Percentiles rank a stretch among this genome's conserved stretches.
phyloP scores from a whole-genome alignment of 345 rosid species.

The Cochlearia excelsa region DNA sequence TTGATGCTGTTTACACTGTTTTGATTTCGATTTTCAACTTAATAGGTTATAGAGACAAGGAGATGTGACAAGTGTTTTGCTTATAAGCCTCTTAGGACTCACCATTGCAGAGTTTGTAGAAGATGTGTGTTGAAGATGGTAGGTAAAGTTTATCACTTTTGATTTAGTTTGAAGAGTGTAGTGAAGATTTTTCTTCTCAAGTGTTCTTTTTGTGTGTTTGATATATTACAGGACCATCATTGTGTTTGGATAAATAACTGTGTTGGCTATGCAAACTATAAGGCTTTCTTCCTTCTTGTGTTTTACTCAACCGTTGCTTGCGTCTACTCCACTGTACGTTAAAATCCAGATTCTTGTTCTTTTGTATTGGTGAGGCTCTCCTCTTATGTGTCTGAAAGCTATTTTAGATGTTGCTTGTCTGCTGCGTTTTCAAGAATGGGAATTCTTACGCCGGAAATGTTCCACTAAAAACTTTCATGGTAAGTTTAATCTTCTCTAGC shows the following conservation, averaged over 20 bases:
- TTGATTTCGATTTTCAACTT: neutral
- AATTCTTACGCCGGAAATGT: constrained; percentile 38
- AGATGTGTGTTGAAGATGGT: constrained; percentile 93
- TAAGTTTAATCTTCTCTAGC: constrained; percentile 36
- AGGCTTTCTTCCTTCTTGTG: constrained; percentile 69
- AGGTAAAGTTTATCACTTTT: constrained; percentile 30
- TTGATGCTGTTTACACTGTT: too few relatives aligned
- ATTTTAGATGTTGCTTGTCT: constrained; percentile 46
- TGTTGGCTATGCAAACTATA: constrained; percentile 88
- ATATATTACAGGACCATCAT: constrained; percentile 71
- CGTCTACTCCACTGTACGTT: constrained; percentile 62
- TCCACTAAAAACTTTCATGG: constrained; percentile 49
- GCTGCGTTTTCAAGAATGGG: constrained; percentile 44
- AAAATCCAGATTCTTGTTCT: neutral
- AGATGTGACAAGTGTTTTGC: constrained; percentile 75
- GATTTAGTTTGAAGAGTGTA: constrained; percentile 9
- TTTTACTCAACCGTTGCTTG: constrained; percentile 58
- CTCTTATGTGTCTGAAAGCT: constrained; percentile 13
- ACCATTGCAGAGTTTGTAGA: constrained; percentile 90
- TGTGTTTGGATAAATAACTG: constrained; percentile 92
- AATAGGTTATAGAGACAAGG: constrained; percentile 53
- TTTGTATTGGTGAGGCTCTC: constrained; percentile 1
- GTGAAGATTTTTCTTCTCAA: too few relatives aligned
- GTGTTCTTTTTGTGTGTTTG: neutral
- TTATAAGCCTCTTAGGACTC: constrained; percentile 79